These are phyloP conservation scores for Amanita pseudoporphyria DNA, from an alignment of 768 basidiomycete species.

Conservation along the genomic window DNA sequence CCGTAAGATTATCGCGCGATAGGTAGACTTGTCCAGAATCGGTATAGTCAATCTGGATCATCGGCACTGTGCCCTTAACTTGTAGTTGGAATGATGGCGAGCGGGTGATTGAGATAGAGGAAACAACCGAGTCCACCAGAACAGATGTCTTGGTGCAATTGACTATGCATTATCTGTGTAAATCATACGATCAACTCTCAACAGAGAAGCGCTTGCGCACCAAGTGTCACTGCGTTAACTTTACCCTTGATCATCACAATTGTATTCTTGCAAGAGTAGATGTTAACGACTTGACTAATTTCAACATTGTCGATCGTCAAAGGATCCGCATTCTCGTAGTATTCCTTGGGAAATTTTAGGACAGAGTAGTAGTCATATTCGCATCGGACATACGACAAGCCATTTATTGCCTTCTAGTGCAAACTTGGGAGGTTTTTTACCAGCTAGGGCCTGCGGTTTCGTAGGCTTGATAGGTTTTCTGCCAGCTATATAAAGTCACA, in stretches of 20 bases:
- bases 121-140: slow-evolving; percentile 89
- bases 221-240: slow-evolving; percentile 85
- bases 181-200: neutral
- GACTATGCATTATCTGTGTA: slow-evolving; percentile 34
- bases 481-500: slow-evolving; percentile 16
- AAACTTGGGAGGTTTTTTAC: slow-evolving; percentile 90
- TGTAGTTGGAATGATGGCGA: slow-evolving; percentile 93
- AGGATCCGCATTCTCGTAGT: slow-evolving; percentile 69
- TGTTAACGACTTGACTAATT: slow-evolving; percentile 75
- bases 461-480: slow-evolving; percentile 74
- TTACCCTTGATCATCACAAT: slow-evolving; percentile 86
- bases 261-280: slow-evolving; percentile 85
- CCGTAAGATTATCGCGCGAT: slow-evolving; percentile 63
- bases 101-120: slow-evolving; percentile 77
- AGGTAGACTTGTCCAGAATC: slow-evolving; percentile 95
- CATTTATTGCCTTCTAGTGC: slow-evolving; percentile 90
- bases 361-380: neutral
- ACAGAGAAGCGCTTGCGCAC: slow-evolving; percentile 32
- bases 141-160: slow-evolving; percentile 84
- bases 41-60: slow-evolving; percentile 88
- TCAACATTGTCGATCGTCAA: slow-evolving; percentile 70
- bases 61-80: slow-evolving; percentile 83
- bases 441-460: slow-evolving; percentile 74
- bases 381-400: slow-evolving; percentile 56
- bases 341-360: slow-evolving; percentile 49